Evolutionary conservation across 208 protist species (phyloP), one percentile per base, ranked within the genome.

Genomic region (Crithidia mellificae): DNA sequence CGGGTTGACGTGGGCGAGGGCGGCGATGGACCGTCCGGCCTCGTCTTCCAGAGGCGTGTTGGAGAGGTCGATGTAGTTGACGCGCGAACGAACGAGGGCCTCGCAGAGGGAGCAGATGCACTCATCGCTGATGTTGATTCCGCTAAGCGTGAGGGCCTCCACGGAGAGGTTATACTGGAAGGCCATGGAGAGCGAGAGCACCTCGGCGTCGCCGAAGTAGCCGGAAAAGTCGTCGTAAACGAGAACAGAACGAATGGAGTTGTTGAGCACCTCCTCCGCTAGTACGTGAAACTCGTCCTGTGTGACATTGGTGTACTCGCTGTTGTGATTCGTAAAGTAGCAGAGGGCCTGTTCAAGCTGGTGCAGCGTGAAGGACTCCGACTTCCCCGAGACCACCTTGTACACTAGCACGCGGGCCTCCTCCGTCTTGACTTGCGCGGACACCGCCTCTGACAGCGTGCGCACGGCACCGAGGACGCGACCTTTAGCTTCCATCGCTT

Each of bases 121-220:
- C 70, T 93, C 88, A 72, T 96, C 91, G 58, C 85, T 87, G 43
- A 96, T 70, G 68, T 92, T 78, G 39, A 96, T 80, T 9, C 86
- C 88, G 54, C 84, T 92, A 19, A 96, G 79, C 20, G 88, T 96
- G 25, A 96, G 22, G 0, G 91, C 85, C 72, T 93, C 86, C 14
- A 96, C 65, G 1, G 91, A 93, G 4, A 93, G 68, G 55, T 96
- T 96, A 71, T 94, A 92, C 58, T 88, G 91, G 51, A 96, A 84
- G 3, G 80, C 84, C 57, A 90, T 74, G 44, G 86, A 85, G 19
- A 96, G 80, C 6, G 84, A 86, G 51, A 80, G 87, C 50, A 96
- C 68, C 47, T 96, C 88, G 11, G 80, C 72, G 69, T 96, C 91
- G 24, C 78, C 68, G 62, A 96, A 93, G 39, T 30, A 71, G 15